Conservation (phyloP, 306 rosid species). For the Quercus rubra region DNA sequence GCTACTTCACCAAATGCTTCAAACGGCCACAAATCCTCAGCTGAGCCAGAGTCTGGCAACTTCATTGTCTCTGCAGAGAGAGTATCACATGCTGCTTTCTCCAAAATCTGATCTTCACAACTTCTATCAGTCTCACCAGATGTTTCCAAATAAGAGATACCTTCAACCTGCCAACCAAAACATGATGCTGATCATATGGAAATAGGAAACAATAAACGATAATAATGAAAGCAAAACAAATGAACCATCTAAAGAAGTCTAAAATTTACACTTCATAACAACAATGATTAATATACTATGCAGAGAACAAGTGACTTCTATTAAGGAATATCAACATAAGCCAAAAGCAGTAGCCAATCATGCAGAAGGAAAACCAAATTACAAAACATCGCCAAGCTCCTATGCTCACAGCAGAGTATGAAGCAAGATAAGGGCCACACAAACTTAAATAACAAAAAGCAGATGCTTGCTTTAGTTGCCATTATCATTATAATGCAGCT, state of each 20-base stretch:
- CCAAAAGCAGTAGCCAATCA: background rate
- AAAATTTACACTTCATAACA: background rate
- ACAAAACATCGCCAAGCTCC: background rate
- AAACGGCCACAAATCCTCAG: conserved; percentile 26
- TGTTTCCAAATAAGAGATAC: conserved; percentile 56
- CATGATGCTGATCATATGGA: conserved; percentile 18
- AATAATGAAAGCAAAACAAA: background rate
- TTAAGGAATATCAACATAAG: background rate
- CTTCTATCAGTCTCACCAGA: conserved; percentile 24
- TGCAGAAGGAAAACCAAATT: background rate
- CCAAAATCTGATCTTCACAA: conserved; percentile 30
- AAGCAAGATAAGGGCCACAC: background rate
- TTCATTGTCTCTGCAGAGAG: conserved; percentile 16
- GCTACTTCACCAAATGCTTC: conserved; percentile 30
- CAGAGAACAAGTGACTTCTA: background rate
- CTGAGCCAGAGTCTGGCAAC: conserved; percentile 23
- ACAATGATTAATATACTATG: background rate
- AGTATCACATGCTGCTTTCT: conserved; percentile 9
- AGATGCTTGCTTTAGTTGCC: background rate
- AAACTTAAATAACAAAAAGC: background rate
- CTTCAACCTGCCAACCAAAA: conserved; percentile 69
- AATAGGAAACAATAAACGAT: background rate
- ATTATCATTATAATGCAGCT: background rate
- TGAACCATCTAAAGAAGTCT: background rate
- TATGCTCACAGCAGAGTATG: background rate